Evolutionary conservation across 192 early-diverging fungal genomes (phyloP).

Genomic region (Chytriomyces sp.): DNA sequence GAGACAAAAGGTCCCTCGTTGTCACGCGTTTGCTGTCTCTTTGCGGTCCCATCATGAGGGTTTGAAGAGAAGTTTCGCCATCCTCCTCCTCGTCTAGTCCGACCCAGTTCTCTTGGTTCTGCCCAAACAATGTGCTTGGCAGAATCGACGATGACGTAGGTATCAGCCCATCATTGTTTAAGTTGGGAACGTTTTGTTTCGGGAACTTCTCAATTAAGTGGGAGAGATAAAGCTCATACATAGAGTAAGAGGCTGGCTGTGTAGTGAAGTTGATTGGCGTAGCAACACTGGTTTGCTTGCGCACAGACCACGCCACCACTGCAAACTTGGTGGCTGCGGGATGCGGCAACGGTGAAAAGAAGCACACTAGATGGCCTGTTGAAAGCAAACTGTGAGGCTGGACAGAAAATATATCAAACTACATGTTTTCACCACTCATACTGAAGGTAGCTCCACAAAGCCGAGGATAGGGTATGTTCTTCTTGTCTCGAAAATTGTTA

Average conservation of each 20-base stretch:
- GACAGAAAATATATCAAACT: neutral
- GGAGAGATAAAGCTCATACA: slow-evolving; percentile 31
- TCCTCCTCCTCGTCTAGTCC: slow-evolving; percentile 15
- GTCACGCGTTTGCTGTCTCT: neutral
- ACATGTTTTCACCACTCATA: slow-evolving; percentile 10
- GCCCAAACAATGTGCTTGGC: slow-evolving; percentile 4
- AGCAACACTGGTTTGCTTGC: slow-evolving; percentile 21
- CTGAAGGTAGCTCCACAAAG: slow-evolving; percentile 59
- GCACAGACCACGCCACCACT: neutral
- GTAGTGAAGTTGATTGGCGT: slow-evolving; percentile 10
- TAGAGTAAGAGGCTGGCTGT: slow-evolving; percentile 15
- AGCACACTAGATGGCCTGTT: slow-evolving; percentile 70
- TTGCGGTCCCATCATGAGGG: neutral
- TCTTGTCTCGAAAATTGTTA: neutral
- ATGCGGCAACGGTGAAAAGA: slow-evolving; percentile 63
- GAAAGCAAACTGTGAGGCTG: neutral
- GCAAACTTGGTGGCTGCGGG: slow-evolving; percentile 30
- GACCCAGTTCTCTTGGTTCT: slow-evolving; percentile 21
- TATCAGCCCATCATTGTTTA: neutral
- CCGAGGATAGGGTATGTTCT: slow-evolving; percentile 63
- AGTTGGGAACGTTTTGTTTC: neutral
- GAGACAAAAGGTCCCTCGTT: neutral
- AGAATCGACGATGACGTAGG: neutral
- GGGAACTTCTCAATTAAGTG: slow-evolving; percentile 26
- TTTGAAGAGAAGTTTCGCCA: slow-evolving; percentile 20